phyloP scores from a whole-genome alignment of 345 rosid species.

The Clarkia xantiana region DNA sequence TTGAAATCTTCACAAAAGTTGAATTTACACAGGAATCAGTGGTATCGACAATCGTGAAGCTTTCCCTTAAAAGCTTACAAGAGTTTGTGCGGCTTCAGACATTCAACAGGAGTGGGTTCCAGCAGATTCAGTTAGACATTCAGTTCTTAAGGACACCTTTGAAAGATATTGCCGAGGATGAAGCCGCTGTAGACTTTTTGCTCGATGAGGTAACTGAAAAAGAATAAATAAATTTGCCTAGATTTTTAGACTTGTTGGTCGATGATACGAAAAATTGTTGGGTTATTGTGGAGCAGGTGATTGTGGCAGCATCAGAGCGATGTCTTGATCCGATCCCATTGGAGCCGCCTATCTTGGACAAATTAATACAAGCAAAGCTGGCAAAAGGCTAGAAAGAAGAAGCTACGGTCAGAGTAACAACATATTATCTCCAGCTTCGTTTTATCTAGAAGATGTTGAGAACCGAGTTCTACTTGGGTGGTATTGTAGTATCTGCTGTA shows the following conservation, averaged over 20 bases:
- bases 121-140: conserved; percentile 93
- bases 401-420: too few species aligned
- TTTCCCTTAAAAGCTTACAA: conserved; percentile 83
- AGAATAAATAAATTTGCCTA: neutral
- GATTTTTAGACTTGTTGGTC: neutral
- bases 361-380: conserved; percentile 78
- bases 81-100: conserved; percentile 91
- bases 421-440: too few species aligned
- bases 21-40: conserved; percentile 96
- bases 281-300: conserved; percentile 39
- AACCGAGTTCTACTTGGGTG: too few species aligned
- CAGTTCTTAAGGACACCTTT: conserved; percentile 70
- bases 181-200: conserved; percentile 80
- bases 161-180: conserved; percentile 63
- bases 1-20: conserved; percentile 90
- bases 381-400: conserved; percentile 32
- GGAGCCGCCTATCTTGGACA: conserved; percentile 90
- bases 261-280: too few species aligned
- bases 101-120: conserved; percentile 90
- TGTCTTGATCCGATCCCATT: conserved; percentile 81
- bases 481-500: too few species aligned
- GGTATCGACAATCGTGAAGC: conserved; percentile 52
- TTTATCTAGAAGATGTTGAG: too few species aligned
- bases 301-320: conserved; percentile 87
- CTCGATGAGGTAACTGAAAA: conserved; percentile 68